Evolutionary conservation across 805 yeast genomes (phyloP).

Genomic region (Saturnispora zaruensis): DNA sequence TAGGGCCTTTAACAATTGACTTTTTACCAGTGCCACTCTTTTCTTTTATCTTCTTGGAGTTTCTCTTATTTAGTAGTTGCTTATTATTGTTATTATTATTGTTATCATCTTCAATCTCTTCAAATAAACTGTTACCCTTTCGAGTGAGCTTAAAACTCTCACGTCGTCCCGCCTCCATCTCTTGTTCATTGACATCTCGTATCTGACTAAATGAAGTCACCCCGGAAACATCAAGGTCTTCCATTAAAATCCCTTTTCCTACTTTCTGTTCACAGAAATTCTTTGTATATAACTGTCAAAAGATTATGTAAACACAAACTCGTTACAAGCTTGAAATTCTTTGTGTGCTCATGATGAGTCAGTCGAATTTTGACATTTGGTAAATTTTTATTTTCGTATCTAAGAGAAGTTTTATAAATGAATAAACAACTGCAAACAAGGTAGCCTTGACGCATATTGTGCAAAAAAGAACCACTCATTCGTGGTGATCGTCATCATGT

Average conservation of each 20-base stretch:
- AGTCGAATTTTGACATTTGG: background rate
- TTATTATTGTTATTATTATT: background rate
- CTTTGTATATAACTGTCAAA: background rate
- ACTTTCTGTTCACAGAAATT: background rate
- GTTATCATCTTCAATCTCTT: constrained; percentile 6
- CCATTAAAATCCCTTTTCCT: background rate
- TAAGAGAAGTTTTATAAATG: too few species aligned
- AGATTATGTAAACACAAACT: background rate
- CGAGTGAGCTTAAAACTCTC: constrained; percentile 3
- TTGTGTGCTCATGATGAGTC: background rate
- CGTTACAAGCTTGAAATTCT: background rate
- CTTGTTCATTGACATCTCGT: background rate
- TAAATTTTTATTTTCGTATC: background rate
- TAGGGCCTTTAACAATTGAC: background rate
- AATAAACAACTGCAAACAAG: background rate
- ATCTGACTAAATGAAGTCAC: background rate
- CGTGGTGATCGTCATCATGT: background rate
- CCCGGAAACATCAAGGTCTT: background rate
- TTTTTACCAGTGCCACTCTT: background rate
- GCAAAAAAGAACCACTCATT: too few species aligned
- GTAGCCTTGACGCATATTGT: too few species aligned
- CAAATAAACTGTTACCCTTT: constrained; percentile 8
- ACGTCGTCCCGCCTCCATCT: background rate
- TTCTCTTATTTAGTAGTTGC: background rate
- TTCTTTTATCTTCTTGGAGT: background rate